Base-by-base conservation (phyloP, 345 rosid species). In the Lepidium sativum region DNA sequence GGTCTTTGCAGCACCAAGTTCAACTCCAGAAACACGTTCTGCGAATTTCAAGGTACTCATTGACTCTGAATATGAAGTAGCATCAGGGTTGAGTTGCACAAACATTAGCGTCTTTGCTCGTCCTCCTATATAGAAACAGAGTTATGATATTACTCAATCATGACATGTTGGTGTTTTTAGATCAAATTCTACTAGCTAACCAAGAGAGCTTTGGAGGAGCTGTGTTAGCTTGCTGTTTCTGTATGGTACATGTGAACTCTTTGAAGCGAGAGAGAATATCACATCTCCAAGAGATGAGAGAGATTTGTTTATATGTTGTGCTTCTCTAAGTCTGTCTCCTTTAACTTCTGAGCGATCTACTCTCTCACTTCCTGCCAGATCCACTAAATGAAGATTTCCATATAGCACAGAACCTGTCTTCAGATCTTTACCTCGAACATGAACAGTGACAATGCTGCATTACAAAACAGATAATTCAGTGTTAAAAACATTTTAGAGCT, bases 181-280 rank as follows among this genome's bases (percentile, higher is more conserved):
- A 48, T 23, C 16, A 48, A 13, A 2, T 21, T 13, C 5, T 27
- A 55, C 56, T 45, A 57, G 55, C 99, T 51, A 57, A 60, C 99
- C 99, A 41, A 95, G 77, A 60, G 94, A 88, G 72, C 81, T 78
- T 56, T 95, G 99, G 39, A 95, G 96, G 47, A 95, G 65, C 72
- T 95, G 99, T 72, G 99, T 95, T 42, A 95, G 89, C 81, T 95
- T 95, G 95, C 99, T 95, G 63, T 95, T 95, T 75, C 99, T 82
- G 51, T 88, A 95, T 0, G 99, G 99, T 20, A 95, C 80, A 62
- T 95, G 99, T 5, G 92, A 13, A 72, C 80, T 81, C 80, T 91
- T 95, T 68, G 88, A 89, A 37, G 97, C 84, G 20, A 95, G 84
- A 53, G 99, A 82, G 40, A 86, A 95, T 64, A 95, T 84, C 2